Evolutionary conservation across 345 rosid species (phyloP).

Genomic region (Garcia nutans): DNA sequence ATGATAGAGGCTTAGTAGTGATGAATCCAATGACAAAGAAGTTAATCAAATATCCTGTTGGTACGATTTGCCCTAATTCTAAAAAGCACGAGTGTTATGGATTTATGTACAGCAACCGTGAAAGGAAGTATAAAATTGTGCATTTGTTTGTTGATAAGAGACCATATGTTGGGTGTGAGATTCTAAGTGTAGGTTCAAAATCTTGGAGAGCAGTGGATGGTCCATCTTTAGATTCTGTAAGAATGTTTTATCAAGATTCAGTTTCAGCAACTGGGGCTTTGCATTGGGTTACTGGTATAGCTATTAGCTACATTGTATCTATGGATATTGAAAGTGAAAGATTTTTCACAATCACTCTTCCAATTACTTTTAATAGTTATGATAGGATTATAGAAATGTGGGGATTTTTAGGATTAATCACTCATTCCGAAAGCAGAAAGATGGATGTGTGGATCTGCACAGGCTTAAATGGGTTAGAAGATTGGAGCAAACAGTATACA

Average conservation of each 20-base stretch:
- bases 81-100: constrained; percentile 37
- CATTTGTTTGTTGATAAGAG: constrained; percentile 42
- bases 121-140: constrained; percentile 38
- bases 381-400: constrained; percentile 41
- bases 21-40: constrained; percentile 51
- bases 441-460: constrained; percentile 41
- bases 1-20: constrained; percentile 41
- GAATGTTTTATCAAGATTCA: constrained; percentile 30
- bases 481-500: constrained; percentile 30
- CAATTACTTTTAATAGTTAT: constrained; percentile 20
- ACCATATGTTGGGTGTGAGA: constrained; percentile 38
- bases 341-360: constrained; percentile 33
- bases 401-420: constrained; percentile 32
- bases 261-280: constrained; percentile 40
- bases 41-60: constrained; percentile 38
- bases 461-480: constrained; percentile 11
- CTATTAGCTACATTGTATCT: constrained; percentile 32
- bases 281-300: constrained; percentile 42
- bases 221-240: constrained; percentile 33
- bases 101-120: constrained; percentile 25
- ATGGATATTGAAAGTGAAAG: constrained; percentile 35
- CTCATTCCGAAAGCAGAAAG: constrained; percentile 22
- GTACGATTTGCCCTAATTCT: constrained; percentile 25
- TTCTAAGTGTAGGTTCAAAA: constrained; percentile 26
- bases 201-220: constrained; percentile 41